Percentiles rank a stretch among this genome's conserved stretches.
These are phyloP conservation scores for Saccharomycopsis capsularis DNA, from an alignment of 805 yeast species.

Conservation along the genomic window DNA sequence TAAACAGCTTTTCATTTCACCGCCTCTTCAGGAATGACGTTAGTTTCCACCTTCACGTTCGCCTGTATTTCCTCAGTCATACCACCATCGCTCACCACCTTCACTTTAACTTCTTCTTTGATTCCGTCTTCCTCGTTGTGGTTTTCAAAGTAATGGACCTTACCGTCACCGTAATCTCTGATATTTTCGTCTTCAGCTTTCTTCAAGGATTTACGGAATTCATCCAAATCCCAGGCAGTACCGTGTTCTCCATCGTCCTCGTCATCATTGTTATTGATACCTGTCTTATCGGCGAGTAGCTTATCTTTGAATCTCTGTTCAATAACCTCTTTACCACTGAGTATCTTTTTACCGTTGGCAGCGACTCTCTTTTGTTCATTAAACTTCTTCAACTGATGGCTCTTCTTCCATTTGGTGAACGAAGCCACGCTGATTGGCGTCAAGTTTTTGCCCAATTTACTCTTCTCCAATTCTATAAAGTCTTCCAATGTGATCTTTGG, in stretches of 20 bases:
- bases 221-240: conserved; percentile 38
- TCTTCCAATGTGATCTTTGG: conserved; percentile 94
- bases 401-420: conserved; percentile 76
- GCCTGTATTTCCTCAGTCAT: background rate
- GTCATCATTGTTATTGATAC: conserved; percentile 25
- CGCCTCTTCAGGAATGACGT: background rate
- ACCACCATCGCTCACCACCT: background rate
- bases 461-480: conserved; percentile 89
- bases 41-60: background rate
- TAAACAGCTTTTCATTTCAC: no score
- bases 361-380: conserved; percentile 34
- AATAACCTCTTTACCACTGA: conserved; percentile 65
- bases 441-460: conserved; percentile 64
- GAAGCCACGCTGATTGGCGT: conserved; percentile 85
- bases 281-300: conserved; percentile 40
- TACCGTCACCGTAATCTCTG: conserved; percentile 73
- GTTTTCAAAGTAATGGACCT: background rate
- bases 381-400: conserved; percentile 53
- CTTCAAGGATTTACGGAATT: conserved; percentile 33
- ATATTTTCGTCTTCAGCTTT: conserved; percentile 36
- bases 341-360: conserved; percentile 39
- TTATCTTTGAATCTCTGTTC: conserved; percentile 52
- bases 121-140: background rate
- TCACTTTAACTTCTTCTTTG: background rate
- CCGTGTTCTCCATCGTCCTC: conserved; percentile 28